Conservation (phyloP, 176 grass and related monocot species). For the Rhipidocladum racemiflorum region DNA sequence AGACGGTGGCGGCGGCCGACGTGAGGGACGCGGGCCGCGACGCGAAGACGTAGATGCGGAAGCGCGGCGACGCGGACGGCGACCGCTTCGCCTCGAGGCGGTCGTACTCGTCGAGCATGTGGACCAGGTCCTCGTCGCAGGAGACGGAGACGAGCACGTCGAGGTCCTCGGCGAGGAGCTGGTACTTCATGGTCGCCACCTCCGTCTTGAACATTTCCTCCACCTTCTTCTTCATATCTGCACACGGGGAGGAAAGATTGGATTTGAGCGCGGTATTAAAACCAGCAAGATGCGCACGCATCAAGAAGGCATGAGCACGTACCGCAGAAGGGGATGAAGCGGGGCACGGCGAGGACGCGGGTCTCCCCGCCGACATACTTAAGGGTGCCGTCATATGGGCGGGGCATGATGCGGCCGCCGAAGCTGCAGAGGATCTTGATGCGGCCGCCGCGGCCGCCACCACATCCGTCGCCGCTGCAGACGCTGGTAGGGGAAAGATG, state of each 20-base stretch:
- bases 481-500: slow-evolving; percentile 37
- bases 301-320: not conserved
- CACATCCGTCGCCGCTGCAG: not conserved
- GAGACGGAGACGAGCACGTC: slow-evolving; percentile 77
- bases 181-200: slow-evolving; percentile 75
- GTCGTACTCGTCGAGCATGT: slow-evolving; percentile 93
- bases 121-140: slow-evolving; percentile 69
- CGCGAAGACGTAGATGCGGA: slow-evolving; percentile 61
- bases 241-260: not conserved
- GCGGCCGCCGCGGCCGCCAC: not conserved
- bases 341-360: slow-evolving; percentile 68
- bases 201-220: slow-evolving; percentile 69
- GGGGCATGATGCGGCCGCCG: slow-evolving; percentile 80
- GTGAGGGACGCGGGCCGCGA: not conserved
- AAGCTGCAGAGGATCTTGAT: slow-evolving; percentile 92
- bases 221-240: slow-evolving; percentile 84
- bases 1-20: not conserved
- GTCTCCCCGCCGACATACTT: slow-evolving; percentile 92
- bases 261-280: not conserved
- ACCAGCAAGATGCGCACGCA: not conserved
- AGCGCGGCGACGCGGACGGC: slow-evolving; percentile 58
- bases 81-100: slow-evolving; percentile 43
- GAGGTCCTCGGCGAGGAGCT: slow-evolving; percentile 61
- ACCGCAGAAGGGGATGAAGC: slow-evolving; percentile 75
- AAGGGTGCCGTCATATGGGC: slow-evolving; percentile 63